These are phyloP conservation scores for Metarhizium robertsii DNA, from an alignment of 2,329 filamentous ascomycete genomes.

Conservation along the genomic window DNA sequence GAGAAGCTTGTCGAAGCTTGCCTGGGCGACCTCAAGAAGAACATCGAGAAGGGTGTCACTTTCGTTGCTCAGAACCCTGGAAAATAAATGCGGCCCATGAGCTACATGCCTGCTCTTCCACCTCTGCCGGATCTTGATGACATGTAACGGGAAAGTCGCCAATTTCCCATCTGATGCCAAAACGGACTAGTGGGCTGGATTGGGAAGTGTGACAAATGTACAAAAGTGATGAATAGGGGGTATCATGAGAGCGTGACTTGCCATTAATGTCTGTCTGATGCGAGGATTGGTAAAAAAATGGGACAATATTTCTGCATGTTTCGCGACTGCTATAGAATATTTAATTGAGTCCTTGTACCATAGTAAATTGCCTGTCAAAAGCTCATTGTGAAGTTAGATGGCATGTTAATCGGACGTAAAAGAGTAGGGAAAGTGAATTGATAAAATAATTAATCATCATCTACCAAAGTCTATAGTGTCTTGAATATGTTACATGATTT, in stretches of 20 bases:
- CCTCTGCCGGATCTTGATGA: neutral
- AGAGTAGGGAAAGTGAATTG: neutral
- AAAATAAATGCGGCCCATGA: constrained; percentile 34
- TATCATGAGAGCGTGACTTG: neutral
- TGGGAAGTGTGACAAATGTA: constrained; percentile 1
- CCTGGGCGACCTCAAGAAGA: constrained; percentile 79
- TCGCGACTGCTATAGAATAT: constrained; percentile 4
- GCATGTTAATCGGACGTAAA: neutral
- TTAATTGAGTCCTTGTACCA: constrained; percentile 6
- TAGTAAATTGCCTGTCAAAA: neutral
- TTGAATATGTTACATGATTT: neutral
- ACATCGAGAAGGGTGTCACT: constrained; percentile 81
- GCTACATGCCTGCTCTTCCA: neutral
- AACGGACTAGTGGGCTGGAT: neutral
- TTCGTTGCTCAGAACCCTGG: constrained; percentile 52
- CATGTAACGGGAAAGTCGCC: neutral
- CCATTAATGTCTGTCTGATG: constrained; percentile 3
- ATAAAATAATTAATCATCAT: neutral
- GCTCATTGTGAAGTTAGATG: neutral
- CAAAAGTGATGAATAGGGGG: constrained; percentile 2
- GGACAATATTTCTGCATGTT: constrained; percentile 1
- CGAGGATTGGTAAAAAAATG: constrained; percentile 3
- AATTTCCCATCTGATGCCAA: neutral
- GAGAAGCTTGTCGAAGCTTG: constrained; percentile 80
- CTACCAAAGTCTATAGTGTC: neutral